Percentiles rank a stretch among this genome's conserved stretches.
phyloP scores from a whole-genome alignment of 345 rosid genomes.

The Viola odorata region DNA sequence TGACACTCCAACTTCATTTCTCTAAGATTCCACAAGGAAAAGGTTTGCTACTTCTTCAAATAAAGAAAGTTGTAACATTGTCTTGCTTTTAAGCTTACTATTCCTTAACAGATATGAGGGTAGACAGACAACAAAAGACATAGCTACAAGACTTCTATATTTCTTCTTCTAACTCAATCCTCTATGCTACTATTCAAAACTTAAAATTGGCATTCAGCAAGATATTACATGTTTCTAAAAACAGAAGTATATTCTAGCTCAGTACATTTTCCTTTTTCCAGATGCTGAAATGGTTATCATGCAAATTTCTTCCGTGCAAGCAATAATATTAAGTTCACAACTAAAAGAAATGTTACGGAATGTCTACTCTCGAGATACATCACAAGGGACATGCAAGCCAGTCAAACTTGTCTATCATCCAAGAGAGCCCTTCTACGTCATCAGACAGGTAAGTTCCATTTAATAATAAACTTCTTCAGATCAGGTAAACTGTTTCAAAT shows the following conservation, averaged over 20 bases:
- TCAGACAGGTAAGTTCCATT: conserved; percentile 50
- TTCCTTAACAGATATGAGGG: neutral
- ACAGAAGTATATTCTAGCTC: neutral
- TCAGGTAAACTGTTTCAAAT: too few species aligned
- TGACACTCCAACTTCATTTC: conserved; percentile 60
- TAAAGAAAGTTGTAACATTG: neutral
- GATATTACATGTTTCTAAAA: too few species aligned
- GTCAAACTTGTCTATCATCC: conserved; percentile 67
- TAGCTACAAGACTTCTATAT: too few species aligned
- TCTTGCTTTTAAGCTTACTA: neutral
- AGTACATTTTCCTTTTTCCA: conserved; percentile 27
- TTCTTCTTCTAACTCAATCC: too few species aligned
- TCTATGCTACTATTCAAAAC: too few species aligned
- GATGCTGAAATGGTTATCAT: conserved; percentile 54
- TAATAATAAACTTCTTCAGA: too few species aligned
- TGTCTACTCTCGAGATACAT: conserved; percentile 35
- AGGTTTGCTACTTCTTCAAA: conserved; percentile 35
- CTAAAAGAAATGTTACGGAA: conserved; percentile 64
- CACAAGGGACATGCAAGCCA: conserved; percentile 42
- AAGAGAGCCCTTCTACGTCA: conserved; percentile 68
- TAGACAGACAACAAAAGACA: too few species aligned
- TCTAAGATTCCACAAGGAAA: conserved; percentile 52
- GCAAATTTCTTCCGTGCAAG: conserved; percentile 63
- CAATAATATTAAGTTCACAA: conserved; percentile 59
- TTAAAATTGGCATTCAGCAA: too few species aligned